Evolutionary conservation across 1,284 basidiomycete species (phyloP).

Genomic region (Ganoderma sp.): DNA sequence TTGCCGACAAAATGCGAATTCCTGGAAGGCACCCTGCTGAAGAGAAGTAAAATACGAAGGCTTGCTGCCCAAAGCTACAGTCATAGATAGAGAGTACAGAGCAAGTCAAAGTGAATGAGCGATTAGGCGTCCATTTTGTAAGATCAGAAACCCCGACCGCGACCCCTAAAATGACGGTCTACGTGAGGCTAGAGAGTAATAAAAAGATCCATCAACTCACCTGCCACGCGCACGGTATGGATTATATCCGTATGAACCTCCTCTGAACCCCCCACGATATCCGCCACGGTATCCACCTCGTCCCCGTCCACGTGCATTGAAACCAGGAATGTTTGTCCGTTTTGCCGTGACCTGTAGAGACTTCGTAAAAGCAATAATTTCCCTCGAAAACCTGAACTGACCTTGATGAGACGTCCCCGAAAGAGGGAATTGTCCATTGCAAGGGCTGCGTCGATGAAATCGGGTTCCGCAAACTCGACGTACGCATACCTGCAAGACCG

Average conservation of each 20-base stretch:
- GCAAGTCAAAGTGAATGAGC: constrained; percentile 18
- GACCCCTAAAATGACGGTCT: constrained; percentile 52
- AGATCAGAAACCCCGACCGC: constrained; percentile 69
- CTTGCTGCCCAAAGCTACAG: constrained; percentile 34
- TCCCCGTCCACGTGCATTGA: constrained; percentile 75
- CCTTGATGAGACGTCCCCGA: constrained; percentile 92
- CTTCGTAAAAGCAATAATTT: neutral
- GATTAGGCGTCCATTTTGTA: constrained; percentile 36
- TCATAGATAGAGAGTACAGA: constrained; percentile 35
- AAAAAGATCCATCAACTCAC: constrained; percentile 50
- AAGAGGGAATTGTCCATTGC: constrained; percentile 97
- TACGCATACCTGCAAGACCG: constrained; percentile 83
- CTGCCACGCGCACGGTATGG: constrained; percentile 85
- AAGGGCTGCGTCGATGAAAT: constrained; percentile 89
- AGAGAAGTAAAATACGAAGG: constrained; percentile 26
- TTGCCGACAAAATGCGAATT: neutral
- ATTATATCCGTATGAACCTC: constrained; percentile 63
- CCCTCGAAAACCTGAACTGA: constrained; percentile 38
- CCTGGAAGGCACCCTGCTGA: neutral
- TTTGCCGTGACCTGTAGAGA: constrained; percentile 82
- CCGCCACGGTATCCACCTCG: constrained; percentile 65
- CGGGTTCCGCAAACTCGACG: constrained; percentile 97
- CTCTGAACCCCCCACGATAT: constrained; percentile 69
- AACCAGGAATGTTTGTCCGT: constrained; percentile 92
- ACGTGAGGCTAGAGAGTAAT: constrained; percentile 15